Evolutionary conservation across 805 yeast species (phyloP).

Genomic region (Teunomyces kruisii): DNA sequence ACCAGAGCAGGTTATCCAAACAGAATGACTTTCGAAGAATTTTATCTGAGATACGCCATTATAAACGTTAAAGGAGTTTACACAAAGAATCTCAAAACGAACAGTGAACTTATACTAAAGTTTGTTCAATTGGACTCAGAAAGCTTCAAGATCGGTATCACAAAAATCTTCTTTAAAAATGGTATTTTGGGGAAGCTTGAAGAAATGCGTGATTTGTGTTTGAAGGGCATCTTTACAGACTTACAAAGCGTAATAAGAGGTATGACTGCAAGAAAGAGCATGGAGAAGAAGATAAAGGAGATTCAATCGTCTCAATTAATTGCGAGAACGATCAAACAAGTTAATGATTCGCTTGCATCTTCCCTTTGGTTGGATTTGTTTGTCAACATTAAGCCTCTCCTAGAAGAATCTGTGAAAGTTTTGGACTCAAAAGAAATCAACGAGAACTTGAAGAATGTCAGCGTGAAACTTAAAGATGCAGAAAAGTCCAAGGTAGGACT

Average conservation of each 20-base stretch:
- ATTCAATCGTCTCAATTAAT: slow-evolving; percentile 71
- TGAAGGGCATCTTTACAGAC: slow-evolving; percentile 53
- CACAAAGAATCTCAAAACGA: slow-evolving; percentile 55
- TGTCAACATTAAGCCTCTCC: slow-evolving; percentile 69
- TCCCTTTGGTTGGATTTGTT: slow-evolving; percentile 83
- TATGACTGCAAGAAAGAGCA: slow-evolving; percentile 48
- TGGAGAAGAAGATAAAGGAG: slow-evolving; percentile 51
- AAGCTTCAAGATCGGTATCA: slow-evolving; percentile 65
- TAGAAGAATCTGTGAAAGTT: slow-evolving; percentile 62
- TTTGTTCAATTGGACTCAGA: slow-evolving; percentile 59
- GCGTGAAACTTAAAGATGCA: slow-evolving; percentile 38
- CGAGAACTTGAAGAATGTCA: slow-evolving; percentile 54
- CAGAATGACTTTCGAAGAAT: slow-evolving; percentile 79
- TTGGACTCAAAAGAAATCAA: slow-evolving; percentile 56
- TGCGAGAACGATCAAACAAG: slow-evolving; percentile 56
- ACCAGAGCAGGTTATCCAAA: slow-evolving; percentile 98
- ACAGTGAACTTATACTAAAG: slow-evolving; percentile 65
- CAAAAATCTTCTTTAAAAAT: slow-evolving; percentile 72
- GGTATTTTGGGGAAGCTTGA: slow-evolving; percentile 81
- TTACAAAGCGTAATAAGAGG: slow-evolving; percentile 73
- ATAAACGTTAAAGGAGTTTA: slow-evolving; percentile 51
- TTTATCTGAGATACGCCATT: slow-evolving; percentile 72
- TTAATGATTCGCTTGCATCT: slow-evolving; percentile 42
- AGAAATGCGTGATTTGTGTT: slow-evolving; percentile 64
- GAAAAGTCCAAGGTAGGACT: slow-evolving; percentile 30